Percentiles rank a stretch among this genome's conserved stretches.
Evolutionary conservation across 2,329 filamentous ascomycete species (phyloP).

Genomic region (Aspergillus felis): DNA sequence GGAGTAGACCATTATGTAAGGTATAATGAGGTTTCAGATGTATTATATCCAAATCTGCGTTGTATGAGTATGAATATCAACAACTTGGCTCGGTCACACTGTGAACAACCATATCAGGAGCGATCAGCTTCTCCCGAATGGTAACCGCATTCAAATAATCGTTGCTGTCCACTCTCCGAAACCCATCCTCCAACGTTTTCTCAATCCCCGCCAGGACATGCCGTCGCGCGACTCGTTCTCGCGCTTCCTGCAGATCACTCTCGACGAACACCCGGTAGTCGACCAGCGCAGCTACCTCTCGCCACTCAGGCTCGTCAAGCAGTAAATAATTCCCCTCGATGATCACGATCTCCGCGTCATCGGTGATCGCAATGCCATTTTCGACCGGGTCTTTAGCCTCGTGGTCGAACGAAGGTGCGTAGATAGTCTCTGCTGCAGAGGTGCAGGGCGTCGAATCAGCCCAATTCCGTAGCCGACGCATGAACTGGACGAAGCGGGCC

Average conservation of each 20-base stretch:
- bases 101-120: conserved; percentile 25
- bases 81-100: conserved; percentile 11
- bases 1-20: conserved; percentile 25
- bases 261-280: conserved; percentile 44
- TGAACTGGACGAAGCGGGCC: conserved; percentile 23
- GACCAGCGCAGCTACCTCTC: conserved; percentile 29
- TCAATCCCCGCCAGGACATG: conserved; percentile 43
- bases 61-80: background rate
- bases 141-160: conserved; percentile 35
- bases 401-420: conserved; percentile 34
- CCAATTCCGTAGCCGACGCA: conserved; percentile 23
- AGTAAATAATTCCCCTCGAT: conserved; percentile 27
- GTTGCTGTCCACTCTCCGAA: conserved; percentile 36
- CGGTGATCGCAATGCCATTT: conserved; percentile 22
- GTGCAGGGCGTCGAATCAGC: conserved; percentile 15
- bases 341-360: conserved; percentile 18
- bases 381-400: conserved; percentile 33
- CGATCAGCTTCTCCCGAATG: conserved; percentile 23
- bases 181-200: conserved; percentile 31
- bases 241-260: conserved; percentile 35
- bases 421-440: conserved; percentile 13
- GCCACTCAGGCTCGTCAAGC: conserved; percentile 27
- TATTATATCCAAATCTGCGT: background rate
- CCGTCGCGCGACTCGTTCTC: conserved; percentile 35
- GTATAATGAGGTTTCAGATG: background rate